Percentiles rank a stretch among this genome's conserved stretches.
These are phyloP conservation scores for Candida piceae DNA, from an alignment of 805 yeast genomes.

Conservation along the genomic window DNA sequence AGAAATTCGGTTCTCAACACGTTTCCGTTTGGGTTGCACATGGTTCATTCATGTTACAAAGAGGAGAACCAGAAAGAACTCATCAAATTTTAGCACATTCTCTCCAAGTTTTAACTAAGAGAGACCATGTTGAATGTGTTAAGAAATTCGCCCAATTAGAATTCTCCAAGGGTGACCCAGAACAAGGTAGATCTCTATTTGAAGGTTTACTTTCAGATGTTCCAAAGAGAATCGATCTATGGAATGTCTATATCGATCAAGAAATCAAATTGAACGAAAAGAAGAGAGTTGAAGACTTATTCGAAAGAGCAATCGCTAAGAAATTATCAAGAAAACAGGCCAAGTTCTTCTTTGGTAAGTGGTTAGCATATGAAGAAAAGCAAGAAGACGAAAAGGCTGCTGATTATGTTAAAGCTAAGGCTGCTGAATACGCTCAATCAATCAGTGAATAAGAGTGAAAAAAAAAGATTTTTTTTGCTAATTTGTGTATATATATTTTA, in stretches of 20 bases:
- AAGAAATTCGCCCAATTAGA: slow-evolving; percentile 87
- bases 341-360: slow-evolving; percentile 88
- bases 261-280: slow-evolving; percentile 72
- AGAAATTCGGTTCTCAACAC: slow-evolving; percentile 70
- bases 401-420: slow-evolving; percentile 87
- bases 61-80: slow-evolving; percentile 52
- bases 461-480: background rate
- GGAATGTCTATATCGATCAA: slow-evolving; percentile 95
- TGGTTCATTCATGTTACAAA: slow-evolving; percentile 69
- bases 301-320: slow-evolving; percentile 68
- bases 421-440: slow-evolving; percentile 56
- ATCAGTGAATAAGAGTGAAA: slow-evolving; percentile 14
- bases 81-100: slow-evolving; percentile 73
- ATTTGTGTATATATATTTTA: slow-evolving; percentile 1
- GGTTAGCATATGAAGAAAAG: slow-evolving; percentile 78
- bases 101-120: slow-evolving; percentile 62
- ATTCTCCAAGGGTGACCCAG: slow-evolving; percentile 81
- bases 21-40: slow-evolving; percentile 76
- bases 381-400: slow-evolving; percentile 61
- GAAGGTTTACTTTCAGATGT: slow-evolving; percentile 89
- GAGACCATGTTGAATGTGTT: slow-evolving; percentile 73
- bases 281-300: slow-evolving; percentile 66
- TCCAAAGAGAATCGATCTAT: slow-evolving; percentile 86
- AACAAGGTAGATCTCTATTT: slow-evolving; percentile 90
- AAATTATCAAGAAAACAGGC: slow-evolving; percentile 85